Evolutionary conservation across 2,329 filamentous ascomycete genomes (phyloP).

Genomic region (Ophiostoma piceae): DNA sequence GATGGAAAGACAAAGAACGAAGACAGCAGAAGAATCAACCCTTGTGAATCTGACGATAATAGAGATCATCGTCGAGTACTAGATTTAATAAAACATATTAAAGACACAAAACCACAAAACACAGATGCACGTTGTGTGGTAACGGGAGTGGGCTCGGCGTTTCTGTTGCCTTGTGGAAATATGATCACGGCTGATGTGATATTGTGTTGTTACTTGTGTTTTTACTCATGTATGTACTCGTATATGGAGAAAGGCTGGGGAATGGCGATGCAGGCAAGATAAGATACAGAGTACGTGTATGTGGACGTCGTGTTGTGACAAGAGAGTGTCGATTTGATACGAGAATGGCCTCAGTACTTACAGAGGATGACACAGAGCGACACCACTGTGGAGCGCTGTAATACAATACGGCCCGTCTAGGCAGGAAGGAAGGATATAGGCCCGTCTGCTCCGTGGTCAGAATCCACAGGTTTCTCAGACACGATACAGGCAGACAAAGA

Average conservation of each 20-base stretch:
- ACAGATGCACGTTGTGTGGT: not conserved
- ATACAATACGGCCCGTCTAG: constrained; percentile 1
- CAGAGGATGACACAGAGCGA: not conserved
- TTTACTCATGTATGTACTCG: not conserved
- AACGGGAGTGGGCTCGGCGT: not conserved
- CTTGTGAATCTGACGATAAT: not conserved
- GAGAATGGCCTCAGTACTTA: not conserved
- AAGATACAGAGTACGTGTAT: not conserved
- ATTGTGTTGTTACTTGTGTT: not conserved
- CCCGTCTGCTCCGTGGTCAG: not conserved
- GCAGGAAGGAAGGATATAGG: not conserved
- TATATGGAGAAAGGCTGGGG: constrained; percentile 10
- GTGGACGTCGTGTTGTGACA: not conserved
- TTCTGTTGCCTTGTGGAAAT: not conserved
- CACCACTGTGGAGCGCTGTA: not conserved
- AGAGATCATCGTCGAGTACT: not conserved
- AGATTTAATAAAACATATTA: not conserved
- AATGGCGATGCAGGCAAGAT: not conserved
- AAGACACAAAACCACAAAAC: not conserved
- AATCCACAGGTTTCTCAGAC: not conserved
- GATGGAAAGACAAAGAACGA: not conserved
- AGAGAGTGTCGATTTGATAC: not conserved
- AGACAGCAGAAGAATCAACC: not conserved
- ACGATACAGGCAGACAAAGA: not conserved
- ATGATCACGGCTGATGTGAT: not conserved